Conservation (phyloP, 108 stramenopile species). For the Stephanodiscus minutulus region DNA sequence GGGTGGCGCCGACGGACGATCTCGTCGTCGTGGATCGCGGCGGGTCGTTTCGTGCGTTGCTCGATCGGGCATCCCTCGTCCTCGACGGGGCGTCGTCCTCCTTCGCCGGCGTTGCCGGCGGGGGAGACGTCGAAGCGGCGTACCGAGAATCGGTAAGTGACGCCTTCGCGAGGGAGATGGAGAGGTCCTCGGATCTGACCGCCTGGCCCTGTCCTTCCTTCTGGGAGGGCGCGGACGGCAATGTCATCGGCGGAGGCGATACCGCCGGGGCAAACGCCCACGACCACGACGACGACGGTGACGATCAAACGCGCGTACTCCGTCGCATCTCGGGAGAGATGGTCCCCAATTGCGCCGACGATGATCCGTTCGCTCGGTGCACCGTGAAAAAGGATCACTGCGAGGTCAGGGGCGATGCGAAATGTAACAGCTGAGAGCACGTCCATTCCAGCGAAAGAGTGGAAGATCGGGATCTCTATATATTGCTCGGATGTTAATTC, state of each 20-base stretch:
- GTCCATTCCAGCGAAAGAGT: not conserved
- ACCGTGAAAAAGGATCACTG: slow-evolving; percentile 75
- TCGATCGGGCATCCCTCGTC: slow-evolving; percentile 2
- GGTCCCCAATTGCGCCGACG: slow-evolving; percentile 72
- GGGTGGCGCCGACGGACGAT: not conserved
- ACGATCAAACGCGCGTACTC: slow-evolving; percentile 13
- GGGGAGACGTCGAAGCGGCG: not conserved
- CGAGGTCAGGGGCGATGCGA: slow-evolving; percentile 66
- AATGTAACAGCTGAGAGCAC: slow-evolving; percentile 43
- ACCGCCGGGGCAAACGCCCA: not conserved
- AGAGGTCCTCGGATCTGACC: slow-evolving; percentile 53
- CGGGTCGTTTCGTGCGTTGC: not conserved
- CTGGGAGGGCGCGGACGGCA: slow-evolving; percentile 64
- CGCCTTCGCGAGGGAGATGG: slow-evolving; percentile 67
- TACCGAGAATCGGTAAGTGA: slow-evolving; percentile 40
- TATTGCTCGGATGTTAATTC: not conserved
- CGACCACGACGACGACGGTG: slow-evolving; percentile 9
- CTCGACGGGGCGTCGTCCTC: slow-evolving; percentile 18
- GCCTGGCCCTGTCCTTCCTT: slow-evolving; percentile 82
- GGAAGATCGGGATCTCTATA: not conserved
- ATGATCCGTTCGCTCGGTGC: slow-evolving; percentile 56
- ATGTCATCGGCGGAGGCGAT: not conserved
- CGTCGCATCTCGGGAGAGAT: slow-evolving; percentile 44
- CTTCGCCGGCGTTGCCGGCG: not conserved
- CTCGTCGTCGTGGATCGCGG: slow-evolving; percentile 9